phyloP scores from a whole-genome alignment of 352 stramenopile species.

The Phytopythium oedochilum region DNA sequence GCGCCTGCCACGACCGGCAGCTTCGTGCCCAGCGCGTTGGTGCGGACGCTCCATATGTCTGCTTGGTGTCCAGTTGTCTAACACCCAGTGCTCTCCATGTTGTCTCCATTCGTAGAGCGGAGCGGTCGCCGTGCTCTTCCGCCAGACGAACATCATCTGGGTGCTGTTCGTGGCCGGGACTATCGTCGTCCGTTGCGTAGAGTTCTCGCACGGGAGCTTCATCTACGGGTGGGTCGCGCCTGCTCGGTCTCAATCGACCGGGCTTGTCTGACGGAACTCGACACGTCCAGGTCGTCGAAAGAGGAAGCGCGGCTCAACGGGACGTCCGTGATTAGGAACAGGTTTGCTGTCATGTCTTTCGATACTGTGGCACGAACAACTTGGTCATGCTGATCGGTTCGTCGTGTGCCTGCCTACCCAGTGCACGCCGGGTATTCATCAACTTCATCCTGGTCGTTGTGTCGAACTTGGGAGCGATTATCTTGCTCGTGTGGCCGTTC shows the following conservation, averaged over 20 bases:
- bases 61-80: no score
- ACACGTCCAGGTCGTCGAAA: conserved; percentile 25
- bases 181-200: conserved; percentile 59
- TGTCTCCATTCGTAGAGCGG: conserved; percentile 64
- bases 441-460: conserved; percentile 57
- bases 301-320: conserved; percentile 16
- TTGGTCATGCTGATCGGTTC: neutral
- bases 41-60: conserved; percentile 17
- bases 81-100: no score
- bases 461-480: conserved; percentile 44
- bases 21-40: conserved; percentile 61
- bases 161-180: conserved; percentile 82
- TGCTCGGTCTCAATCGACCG: neutral
- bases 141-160: conserved; percentile 92
- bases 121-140: conserved; percentile 72
- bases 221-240: conserved; percentile 58
- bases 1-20: conserved; percentile 22
- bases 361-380: neutral
- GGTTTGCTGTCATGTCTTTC: conserved; percentile 13
- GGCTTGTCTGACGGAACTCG: neutral
- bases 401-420: conserved; percentile 4
- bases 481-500: conserved; percentile 70
- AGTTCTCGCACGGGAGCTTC: conserved; percentile 52
- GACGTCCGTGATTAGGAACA: conserved; percentile 21
- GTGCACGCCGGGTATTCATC: conserved; percentile 35